Conservation (phyloP, 345 rosid genomes). For the Citrus sinensis region DNA sequence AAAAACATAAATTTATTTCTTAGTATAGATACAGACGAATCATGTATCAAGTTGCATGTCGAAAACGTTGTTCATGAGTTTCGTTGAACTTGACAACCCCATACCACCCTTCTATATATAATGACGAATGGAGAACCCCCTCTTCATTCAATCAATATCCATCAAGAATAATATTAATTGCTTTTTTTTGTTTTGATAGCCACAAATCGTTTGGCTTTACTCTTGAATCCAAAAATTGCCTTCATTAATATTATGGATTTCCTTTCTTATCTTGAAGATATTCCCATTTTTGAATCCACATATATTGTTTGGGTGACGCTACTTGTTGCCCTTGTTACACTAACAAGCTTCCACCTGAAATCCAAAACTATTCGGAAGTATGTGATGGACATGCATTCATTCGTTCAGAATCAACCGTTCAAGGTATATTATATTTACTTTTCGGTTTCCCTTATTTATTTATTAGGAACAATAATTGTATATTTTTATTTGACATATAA, state of each 20-base stretch:
- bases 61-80: too few species aligned
- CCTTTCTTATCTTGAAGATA: background rate
- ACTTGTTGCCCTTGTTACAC: background rate
- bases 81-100: too few species aligned
- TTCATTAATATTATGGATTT: background rate
- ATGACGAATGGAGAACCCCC: background rate
- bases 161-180: background rate
- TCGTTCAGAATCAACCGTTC: background rate
- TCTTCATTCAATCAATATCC: background rate
- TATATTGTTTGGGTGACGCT: background rate
- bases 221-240: too few species aligned
- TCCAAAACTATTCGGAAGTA: background rate
- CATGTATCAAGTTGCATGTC: too few species aligned
- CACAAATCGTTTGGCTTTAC: too few species aligned
- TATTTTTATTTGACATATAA: too few species aligned
- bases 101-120: too few species aligned
- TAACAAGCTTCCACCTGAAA: too few species aligned
- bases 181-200: background rate
- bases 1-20: too few species aligned
- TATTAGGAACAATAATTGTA: too few species aligned
- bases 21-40: too few species aligned
- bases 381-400: background rate
- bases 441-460: too few species aligned
- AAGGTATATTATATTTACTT: background rate
- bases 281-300: background rate